phyloP scores from a whole-genome alignment of 306 rosid genomes.

The Purshia tridentata region DNA sequence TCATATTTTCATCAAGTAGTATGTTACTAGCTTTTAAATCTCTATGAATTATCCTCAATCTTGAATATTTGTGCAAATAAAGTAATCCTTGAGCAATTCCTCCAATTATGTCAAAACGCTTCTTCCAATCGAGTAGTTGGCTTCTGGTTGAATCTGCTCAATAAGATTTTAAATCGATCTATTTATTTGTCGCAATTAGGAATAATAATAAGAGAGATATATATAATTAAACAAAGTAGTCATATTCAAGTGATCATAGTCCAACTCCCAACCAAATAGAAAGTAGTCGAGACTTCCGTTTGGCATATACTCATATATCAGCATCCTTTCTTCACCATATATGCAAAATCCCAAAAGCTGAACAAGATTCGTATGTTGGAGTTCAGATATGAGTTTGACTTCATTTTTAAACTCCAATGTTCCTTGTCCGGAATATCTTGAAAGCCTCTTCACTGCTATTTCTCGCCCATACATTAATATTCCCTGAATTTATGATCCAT shows the following conservation, averaged over 20 bases:
- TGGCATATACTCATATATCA: constrained; percentile 23
- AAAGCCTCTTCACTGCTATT: constrained; percentile 20
- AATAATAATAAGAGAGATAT: no score
- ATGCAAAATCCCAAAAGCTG: constrained; percentile 25
- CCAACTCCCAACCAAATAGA: constrained; percentile 29
- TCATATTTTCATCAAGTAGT: constrained; percentile 19
- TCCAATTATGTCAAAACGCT: constrained; percentile 1
- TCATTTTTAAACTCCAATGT: constrained; percentile 33
- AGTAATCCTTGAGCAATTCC: constrained; percentile 24
- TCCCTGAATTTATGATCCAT: constrained; percentile 5
- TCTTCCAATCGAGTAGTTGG: background rate
- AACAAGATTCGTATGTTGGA: constrained; percentile 37
- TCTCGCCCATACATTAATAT: constrained; percentile 7
- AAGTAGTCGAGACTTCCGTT: constrained; percentile 34
- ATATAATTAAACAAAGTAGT: no score
- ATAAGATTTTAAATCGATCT: no score
- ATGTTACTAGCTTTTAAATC: constrained; percentile 20
- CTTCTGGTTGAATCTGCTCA: background rate
- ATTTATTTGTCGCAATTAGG: no score
- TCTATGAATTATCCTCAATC: constrained; percentile 11
- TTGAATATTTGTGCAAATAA: constrained; percentile 18
- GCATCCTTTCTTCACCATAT: constrained; percentile 25
- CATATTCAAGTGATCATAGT: no score
- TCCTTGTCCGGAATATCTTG: constrained; percentile 34
- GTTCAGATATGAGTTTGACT: constrained; percentile 28